Conservation (phyloP, 139 green algal genomes). For the Yamagishiella unicocca region DNA sequence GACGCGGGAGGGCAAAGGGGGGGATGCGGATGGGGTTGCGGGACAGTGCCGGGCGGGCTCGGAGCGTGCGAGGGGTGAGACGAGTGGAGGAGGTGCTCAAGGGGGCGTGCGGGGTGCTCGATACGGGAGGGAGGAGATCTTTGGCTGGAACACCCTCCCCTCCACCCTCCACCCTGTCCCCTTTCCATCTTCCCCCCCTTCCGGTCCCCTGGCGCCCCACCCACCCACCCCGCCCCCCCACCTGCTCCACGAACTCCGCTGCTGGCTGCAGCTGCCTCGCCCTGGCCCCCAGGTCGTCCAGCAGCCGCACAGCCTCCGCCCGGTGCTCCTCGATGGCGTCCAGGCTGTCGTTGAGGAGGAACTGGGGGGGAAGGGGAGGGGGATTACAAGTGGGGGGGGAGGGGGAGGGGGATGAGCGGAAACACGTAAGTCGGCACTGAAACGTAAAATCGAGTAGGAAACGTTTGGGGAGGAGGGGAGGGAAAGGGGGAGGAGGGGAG, state of each 20-base stretch:
- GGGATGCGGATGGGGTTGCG: background rate
- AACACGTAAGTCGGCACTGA: too few species aligned
- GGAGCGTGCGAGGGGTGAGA: background rate
- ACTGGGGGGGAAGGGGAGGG: conserved; percentile 15
- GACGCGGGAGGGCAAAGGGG: background rate
- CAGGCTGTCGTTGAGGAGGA: conserved; percentile 71
- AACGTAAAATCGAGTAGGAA: background rate
- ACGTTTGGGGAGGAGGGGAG: background rate
- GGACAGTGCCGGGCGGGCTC: background rate
- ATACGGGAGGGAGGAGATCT: background rate
- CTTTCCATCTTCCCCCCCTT: too few species aligned
- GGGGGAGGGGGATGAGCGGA: background rate
- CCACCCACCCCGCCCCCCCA: too few species aligned
- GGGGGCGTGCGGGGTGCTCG: background rate
- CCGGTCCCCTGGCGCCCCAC: too few species aligned
- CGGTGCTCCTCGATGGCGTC: conserved; percentile 48
- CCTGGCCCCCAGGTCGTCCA: conserved; percentile 48
- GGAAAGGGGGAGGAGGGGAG: background rate
- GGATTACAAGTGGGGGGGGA: background rate
- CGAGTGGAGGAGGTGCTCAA: background rate
- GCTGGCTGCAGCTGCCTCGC: background rate
- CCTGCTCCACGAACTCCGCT: conserved; percentile 61
- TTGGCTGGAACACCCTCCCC: background rate
- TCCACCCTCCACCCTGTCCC: background rate
- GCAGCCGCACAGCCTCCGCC: conserved; percentile 25